Percentiles rank a stretch among this genome's conserved stretches.
phyloP scores from a whole-genome alignment of 371 early-diverging fungal species.

The Dichotomocladium elegans region DNA sequence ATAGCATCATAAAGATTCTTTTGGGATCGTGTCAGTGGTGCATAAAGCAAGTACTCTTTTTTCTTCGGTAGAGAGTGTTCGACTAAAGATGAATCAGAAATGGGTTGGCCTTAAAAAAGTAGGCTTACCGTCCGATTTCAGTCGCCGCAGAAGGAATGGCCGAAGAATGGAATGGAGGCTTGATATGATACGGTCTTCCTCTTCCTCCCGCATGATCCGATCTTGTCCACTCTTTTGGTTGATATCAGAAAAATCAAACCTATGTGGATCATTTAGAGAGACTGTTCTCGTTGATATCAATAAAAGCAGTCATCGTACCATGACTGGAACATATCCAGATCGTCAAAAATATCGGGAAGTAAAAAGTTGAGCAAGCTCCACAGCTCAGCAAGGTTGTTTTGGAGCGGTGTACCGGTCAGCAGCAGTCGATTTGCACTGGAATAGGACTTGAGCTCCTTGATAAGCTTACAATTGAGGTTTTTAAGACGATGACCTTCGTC shows the following conservation, averaged over 20 bases:
- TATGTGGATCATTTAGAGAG: not conserved
- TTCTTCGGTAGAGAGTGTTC: constrained; percentile 87
- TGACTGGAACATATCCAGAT: constrained; percentile 75
- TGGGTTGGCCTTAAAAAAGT: not conserved
- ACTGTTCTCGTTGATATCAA: not conserved
- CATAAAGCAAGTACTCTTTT: constrained; percentile 84
- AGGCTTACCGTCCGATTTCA: constrained; percentile 88
- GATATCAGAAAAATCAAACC: constrained; percentile 80
- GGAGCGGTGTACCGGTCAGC: constrained; percentile 93
- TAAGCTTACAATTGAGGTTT: constrained; percentile 88
- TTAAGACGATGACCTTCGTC: constrained; percentile 97
- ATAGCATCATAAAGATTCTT: constrained; percentile 83
- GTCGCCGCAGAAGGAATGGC: constrained; percentile 92
- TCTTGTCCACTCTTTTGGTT: constrained; percentile 64
- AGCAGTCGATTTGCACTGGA: constrained; percentile 84
- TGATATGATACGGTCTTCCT: constrained; percentile 67
- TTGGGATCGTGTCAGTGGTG: constrained; percentile 80
- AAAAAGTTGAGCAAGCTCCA: constrained; percentile 96
- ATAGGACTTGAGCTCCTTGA: constrained; percentile 79
- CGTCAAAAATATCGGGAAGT: constrained; percentile 87
- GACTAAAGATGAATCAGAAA: constrained; percentile 48
- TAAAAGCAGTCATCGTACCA: constrained; percentile 47
- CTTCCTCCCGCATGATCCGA: constrained; percentile 70
- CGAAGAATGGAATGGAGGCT: constrained; percentile 87
- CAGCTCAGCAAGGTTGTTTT: constrained; percentile 91